These are phyloP conservation scores for Mortierella sp. DNA, from an alignment of 371 early-diverging fungal species.

Conservation along the genomic window DNA sequence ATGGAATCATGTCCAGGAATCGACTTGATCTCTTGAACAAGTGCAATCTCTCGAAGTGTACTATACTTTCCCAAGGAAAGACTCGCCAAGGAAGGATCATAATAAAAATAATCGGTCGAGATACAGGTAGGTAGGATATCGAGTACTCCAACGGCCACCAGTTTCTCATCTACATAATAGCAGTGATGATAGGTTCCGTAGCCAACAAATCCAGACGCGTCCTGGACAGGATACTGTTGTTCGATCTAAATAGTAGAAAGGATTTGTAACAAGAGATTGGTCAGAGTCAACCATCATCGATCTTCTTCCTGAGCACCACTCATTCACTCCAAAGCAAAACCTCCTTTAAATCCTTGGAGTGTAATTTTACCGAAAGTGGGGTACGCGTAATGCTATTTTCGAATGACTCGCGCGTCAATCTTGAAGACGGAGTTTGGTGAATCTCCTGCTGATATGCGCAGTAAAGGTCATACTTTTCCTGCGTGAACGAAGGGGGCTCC, in stretches of 20 bases:
- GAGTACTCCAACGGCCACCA: conserved; percentile 89
- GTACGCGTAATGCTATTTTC: conserved; percentile 77
- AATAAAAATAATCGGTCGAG: conserved; percentile 93
- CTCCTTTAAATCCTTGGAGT: no score
- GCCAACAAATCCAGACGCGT: conserved; percentile 31
- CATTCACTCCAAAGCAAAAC: not conserved
- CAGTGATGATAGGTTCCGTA: conserved; percentile 91
- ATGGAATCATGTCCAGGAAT: conserved; percentile 47
- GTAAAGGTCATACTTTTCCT: conserved; percentile 83
- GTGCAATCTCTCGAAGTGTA: conserved; percentile 81
- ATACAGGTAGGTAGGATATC: conserved; percentile 91
- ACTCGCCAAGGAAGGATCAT: conserved; percentile 81
- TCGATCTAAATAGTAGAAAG: conserved; percentile 13
- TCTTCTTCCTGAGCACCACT: not conserved
- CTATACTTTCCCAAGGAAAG: conserved; percentile 87
- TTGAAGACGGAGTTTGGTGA: conserved; percentile 75
- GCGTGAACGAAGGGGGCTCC: conserved; percentile 71
- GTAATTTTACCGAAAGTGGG: conserved; percentile 76
- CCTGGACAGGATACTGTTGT: not conserved
- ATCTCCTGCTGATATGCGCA: conserved; percentile 83
- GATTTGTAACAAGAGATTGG: not conserved
- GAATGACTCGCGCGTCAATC: conserved; percentile 66
- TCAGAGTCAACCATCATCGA: not conserved
- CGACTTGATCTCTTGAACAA: conserved; percentile 53
- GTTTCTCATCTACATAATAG: conserved; percentile 77